Conservation (phyloP, 2,329 filamentous ascomycete genomes). For the Clonostachys solani region DNA sequence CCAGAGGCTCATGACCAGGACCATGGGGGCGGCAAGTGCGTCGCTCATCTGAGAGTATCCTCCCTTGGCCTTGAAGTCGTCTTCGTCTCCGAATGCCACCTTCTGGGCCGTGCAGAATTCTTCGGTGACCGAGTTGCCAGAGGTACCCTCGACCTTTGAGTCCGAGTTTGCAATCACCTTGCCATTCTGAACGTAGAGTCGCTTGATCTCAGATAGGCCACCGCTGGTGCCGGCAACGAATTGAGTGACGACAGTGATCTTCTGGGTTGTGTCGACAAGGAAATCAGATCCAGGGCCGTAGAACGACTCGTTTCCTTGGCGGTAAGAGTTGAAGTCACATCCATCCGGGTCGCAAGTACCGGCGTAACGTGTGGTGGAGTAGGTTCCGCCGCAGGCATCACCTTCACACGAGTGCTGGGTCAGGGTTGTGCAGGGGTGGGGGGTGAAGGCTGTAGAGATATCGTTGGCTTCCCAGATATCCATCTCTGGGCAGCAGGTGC, state of each 20-base stretch:
- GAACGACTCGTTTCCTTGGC: slow-evolving; percentile 54
- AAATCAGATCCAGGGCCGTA: slow-evolving; percentile 45
- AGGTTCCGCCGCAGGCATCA: slow-evolving; percentile 42
- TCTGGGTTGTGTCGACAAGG: slow-evolving; percentile 48
- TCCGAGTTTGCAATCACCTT: slow-evolving; percentile 41
- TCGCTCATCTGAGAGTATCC: slow-evolving; percentile 50
- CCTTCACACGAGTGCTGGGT: slow-evolving; percentile 22
- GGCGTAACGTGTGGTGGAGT: slow-evolving; percentile 42
- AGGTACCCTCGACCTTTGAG: slow-evolving; percentile 50
- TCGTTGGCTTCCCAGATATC: slow-evolving; percentile 15
- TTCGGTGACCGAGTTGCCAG: slow-evolving; percentile 58
- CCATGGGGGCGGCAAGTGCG: slow-evolving; percentile 54
- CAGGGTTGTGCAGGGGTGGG: slow-evolving; percentile 26
- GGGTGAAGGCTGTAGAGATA: slow-evolving; percentile 11
- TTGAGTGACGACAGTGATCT: slow-evolving; percentile 47
- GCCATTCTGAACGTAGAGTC: slow-evolving; percentile 58
- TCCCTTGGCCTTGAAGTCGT: slow-evolving; percentile 47
- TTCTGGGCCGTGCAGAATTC: slow-evolving; percentile 54
- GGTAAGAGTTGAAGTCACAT: slow-evolving; percentile 63
- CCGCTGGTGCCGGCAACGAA: slow-evolving; percentile 31
- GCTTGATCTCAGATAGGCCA: slow-evolving; percentile 44
- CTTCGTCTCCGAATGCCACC: slow-evolving; percentile 40
- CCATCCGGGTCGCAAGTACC: slow-evolving; percentile 61
- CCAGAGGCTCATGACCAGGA: slow-evolving; percentile 59
- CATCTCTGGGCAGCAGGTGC: slow-evolving; percentile 14